Conservation (phyloP, 2,329 filamentous ascomycete genomes). For the Beauveria australis region DNA sequence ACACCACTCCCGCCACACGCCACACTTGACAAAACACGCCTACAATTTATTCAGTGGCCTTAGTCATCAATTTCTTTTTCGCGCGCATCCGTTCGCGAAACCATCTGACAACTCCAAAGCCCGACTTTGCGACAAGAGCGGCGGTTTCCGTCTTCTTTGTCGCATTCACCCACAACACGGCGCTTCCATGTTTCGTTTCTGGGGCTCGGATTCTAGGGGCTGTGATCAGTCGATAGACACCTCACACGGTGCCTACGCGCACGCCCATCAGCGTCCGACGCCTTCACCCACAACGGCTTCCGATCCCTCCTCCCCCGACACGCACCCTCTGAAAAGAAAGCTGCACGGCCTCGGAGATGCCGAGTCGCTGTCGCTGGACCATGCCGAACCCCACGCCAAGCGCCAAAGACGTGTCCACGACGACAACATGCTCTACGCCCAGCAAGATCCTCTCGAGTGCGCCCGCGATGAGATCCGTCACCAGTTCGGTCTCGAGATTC, state of each 20-base stretch:
- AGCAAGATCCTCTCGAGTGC: constrained; percentile 31
- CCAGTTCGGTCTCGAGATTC: constrained; percentile 83
- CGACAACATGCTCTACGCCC: constrained; percentile 1
- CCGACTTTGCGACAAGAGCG: constrained; percentile 9
- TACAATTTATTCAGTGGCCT: background rate
- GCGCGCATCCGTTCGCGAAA: background rate
- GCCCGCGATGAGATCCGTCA: constrained; percentile 70
- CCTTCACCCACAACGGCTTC: constrained; percentile 18
- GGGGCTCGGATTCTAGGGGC: constrained; percentile 50
- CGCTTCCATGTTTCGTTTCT: constrained; percentile 55
- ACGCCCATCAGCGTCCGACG: constrained; percentile 23
- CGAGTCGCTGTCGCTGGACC: constrained; percentile 17
- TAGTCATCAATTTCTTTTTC: constrained; percentile 2
- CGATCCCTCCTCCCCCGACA: constrained; percentile 12
- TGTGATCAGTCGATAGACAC: constrained; percentile 41
- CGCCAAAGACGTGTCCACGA: constrained; percentile 26
- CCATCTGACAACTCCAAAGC: constrained; percentile 1
- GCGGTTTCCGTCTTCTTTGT: constrained; percentile 11
- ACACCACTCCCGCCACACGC: constrained; percentile 11
- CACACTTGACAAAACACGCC: background rate
- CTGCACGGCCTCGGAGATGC: constrained; percentile 26
- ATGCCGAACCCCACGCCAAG: constrained; percentile 28
- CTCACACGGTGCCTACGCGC: constrained; percentile 29
- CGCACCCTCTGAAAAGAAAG: constrained; percentile 32
- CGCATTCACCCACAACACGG: constrained; percentile 17